A percentile compares a stretch with the other conserved stretches of the same genome.
Evolutionary conservation across 176 grass and related monocot genomes (phyloP).

Genomic region (Panicum miliaceum): DNA sequence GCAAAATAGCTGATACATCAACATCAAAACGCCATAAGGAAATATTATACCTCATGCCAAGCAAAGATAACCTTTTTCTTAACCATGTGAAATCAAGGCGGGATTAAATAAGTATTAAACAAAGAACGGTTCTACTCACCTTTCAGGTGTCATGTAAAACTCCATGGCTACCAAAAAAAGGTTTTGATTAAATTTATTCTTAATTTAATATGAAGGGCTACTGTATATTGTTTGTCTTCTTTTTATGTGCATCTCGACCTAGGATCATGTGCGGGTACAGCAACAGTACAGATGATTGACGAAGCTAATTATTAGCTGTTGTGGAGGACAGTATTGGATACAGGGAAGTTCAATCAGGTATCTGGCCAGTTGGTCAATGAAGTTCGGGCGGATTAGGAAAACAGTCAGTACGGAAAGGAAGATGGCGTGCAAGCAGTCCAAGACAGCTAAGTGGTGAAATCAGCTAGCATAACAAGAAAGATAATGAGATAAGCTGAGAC

Average conservation of each 20-base stretch:
- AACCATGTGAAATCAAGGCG: not conserved
- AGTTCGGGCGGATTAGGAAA: slow-evolving; percentile 9
- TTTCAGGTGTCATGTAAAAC: not conserved
- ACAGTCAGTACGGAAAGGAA: not conserved
- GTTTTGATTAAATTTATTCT: not conserved
- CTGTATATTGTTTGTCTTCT: not conserved
- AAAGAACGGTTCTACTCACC: not conserved
- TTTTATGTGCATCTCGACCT: not conserved
- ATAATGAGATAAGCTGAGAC: not conserved
- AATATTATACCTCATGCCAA: not conserved
- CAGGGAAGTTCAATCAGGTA: not conserved
- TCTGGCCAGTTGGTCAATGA: not conserved
- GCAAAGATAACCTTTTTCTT: not conserved
- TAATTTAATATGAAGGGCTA: not conserved
- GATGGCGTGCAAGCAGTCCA: not conserved
- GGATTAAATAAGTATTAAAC: not conserved
- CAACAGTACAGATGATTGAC: not conserved
- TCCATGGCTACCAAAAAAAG: not conserved
- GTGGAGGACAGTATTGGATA: not conserved
- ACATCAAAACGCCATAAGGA: not conserved
- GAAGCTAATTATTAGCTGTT: not conserved
- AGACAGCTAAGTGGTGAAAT: not conserved
- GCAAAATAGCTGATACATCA: not conserved
- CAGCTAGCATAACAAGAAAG: not conserved
- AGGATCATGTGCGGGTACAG: not conserved